Evolutionary conservation across 2,329 filamentous ascomycete species (phyloP).

Genomic region (Helminthosporium solani): DNA sequence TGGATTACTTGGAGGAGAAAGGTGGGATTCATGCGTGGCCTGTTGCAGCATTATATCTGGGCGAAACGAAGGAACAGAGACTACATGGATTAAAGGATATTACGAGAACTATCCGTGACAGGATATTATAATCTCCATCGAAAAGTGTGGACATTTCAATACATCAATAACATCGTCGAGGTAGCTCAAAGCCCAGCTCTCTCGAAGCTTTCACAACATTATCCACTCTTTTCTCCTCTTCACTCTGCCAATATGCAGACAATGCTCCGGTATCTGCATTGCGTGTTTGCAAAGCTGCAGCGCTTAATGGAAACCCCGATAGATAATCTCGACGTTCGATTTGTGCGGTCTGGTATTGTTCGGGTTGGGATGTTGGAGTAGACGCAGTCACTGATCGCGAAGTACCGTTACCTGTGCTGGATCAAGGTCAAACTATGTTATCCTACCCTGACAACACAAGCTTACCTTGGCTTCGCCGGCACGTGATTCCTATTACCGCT

Average conservation of each 20-base stretch:
- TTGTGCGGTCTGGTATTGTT: not conserved
- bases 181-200: slow-evolving; percentile 11
- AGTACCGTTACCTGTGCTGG: no score
- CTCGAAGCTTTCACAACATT: slow-evolving; percentile 6
- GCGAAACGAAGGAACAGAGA: slow-evolving; percentile 48
- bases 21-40: slow-evolving; percentile 82
- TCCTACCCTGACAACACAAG: not conserved
- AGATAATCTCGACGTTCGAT: not conserved
- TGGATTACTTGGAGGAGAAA: slow-evolving; percentile 61
- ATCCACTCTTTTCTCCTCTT: not conserved
- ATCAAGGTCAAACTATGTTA: not conserved
- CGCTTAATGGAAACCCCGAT: not conserved
- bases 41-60: slow-evolving; percentile 63
- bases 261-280: not conserved
- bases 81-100: slow-evolving; percentile 51
- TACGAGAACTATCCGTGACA: slow-evolving; percentile 38
- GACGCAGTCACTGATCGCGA: not conserved
- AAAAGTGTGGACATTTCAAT: not conserved
- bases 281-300: slow-evolving; percentile 1
- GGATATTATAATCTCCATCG: slow-evolving; percentile 18
- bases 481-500: not conserved
- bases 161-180: slow-evolving; percentile 5
- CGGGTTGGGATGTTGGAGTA: not conserved
- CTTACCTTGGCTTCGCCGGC: not conserved
- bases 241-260: slow-evolving; percentile 1